phyloP scores from a whole-genome alignment of 1,284 basidiomycete species.

The Rhizoctonia solani region DNA sequence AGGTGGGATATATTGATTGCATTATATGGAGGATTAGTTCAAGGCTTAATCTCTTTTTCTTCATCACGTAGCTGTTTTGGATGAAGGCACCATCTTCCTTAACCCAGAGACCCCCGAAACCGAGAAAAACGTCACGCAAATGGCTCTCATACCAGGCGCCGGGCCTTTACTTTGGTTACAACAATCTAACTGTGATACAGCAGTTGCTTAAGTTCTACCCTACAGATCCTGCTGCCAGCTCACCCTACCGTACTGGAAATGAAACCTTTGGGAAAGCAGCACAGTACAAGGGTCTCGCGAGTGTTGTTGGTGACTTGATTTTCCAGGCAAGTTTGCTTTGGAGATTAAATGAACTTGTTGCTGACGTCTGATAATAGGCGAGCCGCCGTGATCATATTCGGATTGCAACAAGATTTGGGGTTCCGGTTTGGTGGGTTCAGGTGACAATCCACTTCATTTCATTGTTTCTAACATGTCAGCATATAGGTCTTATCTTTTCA shows the following conservation, averaged over 20 bases:
- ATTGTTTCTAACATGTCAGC: no score
- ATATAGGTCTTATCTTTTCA: no score
- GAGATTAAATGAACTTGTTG: neutral
- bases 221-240: slow-evolving; percentile 3
- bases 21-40: neutral
- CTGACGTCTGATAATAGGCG: neutral
- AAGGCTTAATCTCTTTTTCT: neutral
- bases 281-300: slow-evolving; percentile 10
- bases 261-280: neutral
- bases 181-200: neutral
- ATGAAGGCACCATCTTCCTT: slow-evolving; percentile 39
- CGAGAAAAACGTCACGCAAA: neutral
- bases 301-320: slow-evolving; percentile 8
- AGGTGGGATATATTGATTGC: slow-evolving; percentile 18
- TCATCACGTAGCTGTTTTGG: slow-evolving; percentile 2
- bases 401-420: neutral
- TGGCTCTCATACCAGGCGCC: neutral
- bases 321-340: slow-evolving; percentile 3
- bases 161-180: neutral
- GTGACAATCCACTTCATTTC: no score
- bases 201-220: slow-evolving; percentile 11
- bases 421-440: neutral
- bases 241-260: slow-evolving; percentile 12
- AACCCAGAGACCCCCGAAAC: slow-evolving; percentile 24
- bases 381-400: neutral